Evolutionary conservation across 2,329 filamentous ascomycete genomes (phyloP), one percentile per base, ranked within the genome.

Genomic region (Chrysosporium queenslandicum): DNA sequence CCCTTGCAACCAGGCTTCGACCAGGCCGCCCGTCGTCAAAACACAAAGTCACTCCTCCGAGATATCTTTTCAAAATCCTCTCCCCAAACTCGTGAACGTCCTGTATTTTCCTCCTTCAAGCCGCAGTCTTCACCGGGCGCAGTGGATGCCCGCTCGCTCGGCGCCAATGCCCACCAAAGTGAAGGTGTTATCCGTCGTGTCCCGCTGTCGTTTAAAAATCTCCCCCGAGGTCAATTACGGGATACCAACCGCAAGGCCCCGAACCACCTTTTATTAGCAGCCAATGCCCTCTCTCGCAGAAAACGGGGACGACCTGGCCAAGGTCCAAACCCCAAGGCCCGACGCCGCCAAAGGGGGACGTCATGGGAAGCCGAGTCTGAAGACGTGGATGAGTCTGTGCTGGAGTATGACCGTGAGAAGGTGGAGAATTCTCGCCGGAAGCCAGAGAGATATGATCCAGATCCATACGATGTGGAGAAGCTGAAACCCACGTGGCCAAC

Each of bases 401-500:
- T 67, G 14, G 53, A 60, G 39, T 59, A 65, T 18, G 63, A 63
- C 25, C 53, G 54, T 42, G 64, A 69, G 27, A 60, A 68, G 32
- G 53, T 60, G 16, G 55, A 65, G 23, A 60, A 64, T 53, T 56
- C 61, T 6, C 64, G 59, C 4, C 62, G 64, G n/a, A 57, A 55
- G 9, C 63, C 68, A 9, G 58, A 63, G 47, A 66, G 63, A 16
- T 71, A 71, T 50, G 60, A 62, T 39, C 69, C 69, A 12, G 56
- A 62, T 18, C 56, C 62, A 4, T 64, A 68, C 53, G 59, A 61
- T 30, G 57, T 64, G 27, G 60, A 63, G 14, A 63, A 60, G 32
- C 45, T 71, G 50, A 62, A 58, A 46, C 60, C 67, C 25, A 71
- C 68, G 9, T 71, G 69, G 69, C 69, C 69, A 18, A 61, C 67